Evolutionary conservation across 768 basidiomycete genomes (phyloP).

Genomic region (Lactarius hatsudake): DNA sequence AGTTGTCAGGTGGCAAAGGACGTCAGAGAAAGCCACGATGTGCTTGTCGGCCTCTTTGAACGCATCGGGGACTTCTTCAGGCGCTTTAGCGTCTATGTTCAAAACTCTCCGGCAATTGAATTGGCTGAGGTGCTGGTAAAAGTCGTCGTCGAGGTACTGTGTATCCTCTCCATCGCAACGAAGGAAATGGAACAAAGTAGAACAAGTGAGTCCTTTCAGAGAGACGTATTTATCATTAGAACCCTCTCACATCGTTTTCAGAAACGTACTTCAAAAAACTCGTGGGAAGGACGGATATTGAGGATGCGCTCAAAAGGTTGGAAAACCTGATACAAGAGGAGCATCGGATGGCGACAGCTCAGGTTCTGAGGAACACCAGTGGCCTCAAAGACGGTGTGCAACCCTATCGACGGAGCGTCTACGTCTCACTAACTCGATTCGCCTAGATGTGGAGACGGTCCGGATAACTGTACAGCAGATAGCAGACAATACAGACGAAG

Average conservation of each 20-base stretch:
- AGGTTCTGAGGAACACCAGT: constrained; percentile 1
- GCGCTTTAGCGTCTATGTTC: constrained; percentile 1
- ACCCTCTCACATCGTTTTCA: neutral
- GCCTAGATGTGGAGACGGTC: neutral
- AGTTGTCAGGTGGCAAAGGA: neutral
- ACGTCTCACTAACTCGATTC: neutral
- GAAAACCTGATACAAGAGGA: constrained; percentile 10
- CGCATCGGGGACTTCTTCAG: constrained; percentile 2
- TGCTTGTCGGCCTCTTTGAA: neutral
- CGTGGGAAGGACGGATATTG: neutral
- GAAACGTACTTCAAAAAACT: constrained; percentile 8
- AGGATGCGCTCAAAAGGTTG: constrained; percentile 1
- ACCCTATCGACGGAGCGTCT: neutral
- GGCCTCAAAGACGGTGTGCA: neutral
- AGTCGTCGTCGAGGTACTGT: constrained; percentile 1
- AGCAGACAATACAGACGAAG: neutral
- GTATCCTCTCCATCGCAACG: constrained; percentile 5
- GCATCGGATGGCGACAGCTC: neutral
- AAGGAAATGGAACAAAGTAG: neutral
- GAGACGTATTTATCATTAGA: neutral
- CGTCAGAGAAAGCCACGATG: neutral
- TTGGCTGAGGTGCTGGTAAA: neutral
- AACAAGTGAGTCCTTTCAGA: neutral
- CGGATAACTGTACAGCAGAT: too few species aligned
- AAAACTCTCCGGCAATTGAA: neutral